Base-by-base conservation (phyloP, 179 eudicot species). In the Spinacia oleracea region DNA sequence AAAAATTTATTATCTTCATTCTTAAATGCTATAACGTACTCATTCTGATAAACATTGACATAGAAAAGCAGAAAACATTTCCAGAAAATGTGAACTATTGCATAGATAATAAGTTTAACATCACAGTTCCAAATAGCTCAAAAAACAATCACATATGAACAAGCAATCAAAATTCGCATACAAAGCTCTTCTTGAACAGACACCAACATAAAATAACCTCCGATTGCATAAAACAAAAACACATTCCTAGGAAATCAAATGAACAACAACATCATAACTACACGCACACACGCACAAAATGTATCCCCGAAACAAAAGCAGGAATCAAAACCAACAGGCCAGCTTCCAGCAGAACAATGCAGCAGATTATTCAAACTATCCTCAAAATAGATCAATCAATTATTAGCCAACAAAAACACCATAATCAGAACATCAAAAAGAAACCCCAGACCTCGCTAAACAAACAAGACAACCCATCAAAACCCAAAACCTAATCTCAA, bases 391-490 rank as follows among this genome's bases (percentile, higher is more conserved):
- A 48, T 8, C 43, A 23, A 58, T 45, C n/a, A n/a, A n/a, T n/a
- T n/a, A n/a, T n/a, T 70, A 20, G 15, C 45, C 25, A 62, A 9
- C n/a, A 73, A 74, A 74, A 20, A 45, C 46, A 48, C 29, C 77
- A 23, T 23, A 58, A 43, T 35, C 50, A 81, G 20, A 63, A 63
- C 79, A 38, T 16, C 58, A 6, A 50, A 38, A 62, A 18, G 32
- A 65, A 74, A 27, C 43, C 55, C 66, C 16, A n/a, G 20, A 20
- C 32, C 58, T 63, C 51, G 35, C 71, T 23, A 3, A 74, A 78
- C 16, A 42, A 55, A 59, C 64, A 74, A 77, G 23, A 16, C 70
- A 50, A 34, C 64, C 34, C 16, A 68, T 31, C 78, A 80, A 58
- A 38, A n/a, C 18, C 40, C 40, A 38, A 38, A 38, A 38, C 40